These are phyloP conservation scores for Cotoneaster glaucophyllus DNA, from an alignment of 306 rosid species.

Conservation along the genomic window DNA sequence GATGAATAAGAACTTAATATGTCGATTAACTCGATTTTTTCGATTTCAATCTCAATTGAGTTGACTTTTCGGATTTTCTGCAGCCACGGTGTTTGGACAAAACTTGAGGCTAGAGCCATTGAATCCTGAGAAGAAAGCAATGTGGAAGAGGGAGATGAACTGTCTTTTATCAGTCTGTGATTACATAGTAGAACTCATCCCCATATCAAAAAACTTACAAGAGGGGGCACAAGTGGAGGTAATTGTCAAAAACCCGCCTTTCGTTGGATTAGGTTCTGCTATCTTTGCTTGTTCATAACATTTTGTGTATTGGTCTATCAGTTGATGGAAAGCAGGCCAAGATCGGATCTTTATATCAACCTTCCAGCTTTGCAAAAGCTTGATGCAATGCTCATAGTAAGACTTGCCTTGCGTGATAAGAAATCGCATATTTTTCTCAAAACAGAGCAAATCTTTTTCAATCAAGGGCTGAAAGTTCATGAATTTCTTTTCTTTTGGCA, in stretches of 20 bases:
- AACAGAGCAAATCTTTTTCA: neutral
- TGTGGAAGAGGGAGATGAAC: slow-evolving; percentile 95
- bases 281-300: slow-evolving; percentile 4
- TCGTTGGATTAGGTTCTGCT: neutral
- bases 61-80: slow-evolving; percentile 1
- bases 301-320: slow-evolving; percentile 20
- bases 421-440: neutral
- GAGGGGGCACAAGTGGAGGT: slow-evolving; percentile 84
- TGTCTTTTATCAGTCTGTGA: slow-evolving; percentile 92
- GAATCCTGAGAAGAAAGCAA: slow-evolving; percentile 74
- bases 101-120: slow-evolving; percentile 78
- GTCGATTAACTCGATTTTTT: neutral
- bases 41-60: neutral
- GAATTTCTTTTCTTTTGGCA: slow-evolving; percentile 20
- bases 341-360: slow-evolving; percentile 76
- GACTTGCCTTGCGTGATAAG: slow-evolving; percentile 14
- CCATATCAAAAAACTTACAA: slow-evolving; percentile 51
- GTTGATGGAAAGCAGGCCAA: slow-evolving; percentile 80
- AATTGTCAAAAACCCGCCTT: neutral
- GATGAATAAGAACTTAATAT: neutral
- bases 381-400: slow-evolving; percentile 84
- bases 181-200: slow-evolving; percentile 80
- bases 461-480: neutral
- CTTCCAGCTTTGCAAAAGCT: slow-evolving; percentile 92
- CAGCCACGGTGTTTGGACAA: slow-evolving; percentile 91